Evolutionary conservation across 2,329 filamentous ascomycete species (phyloP).

Genomic region (Colletotrichum agaves): DNA sequence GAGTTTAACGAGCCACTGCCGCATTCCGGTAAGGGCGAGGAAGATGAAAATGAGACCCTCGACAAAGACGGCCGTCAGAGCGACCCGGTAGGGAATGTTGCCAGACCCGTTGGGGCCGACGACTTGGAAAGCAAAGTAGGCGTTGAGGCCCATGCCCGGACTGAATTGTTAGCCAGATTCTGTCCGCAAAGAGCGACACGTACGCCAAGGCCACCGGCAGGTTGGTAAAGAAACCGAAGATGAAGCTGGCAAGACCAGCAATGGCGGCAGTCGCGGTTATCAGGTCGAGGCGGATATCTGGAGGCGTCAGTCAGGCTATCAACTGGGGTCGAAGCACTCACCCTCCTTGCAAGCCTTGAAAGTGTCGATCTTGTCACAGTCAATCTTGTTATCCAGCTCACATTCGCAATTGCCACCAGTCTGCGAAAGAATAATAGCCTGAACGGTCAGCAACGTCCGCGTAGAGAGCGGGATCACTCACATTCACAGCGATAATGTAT

Average conservation of each 20-base stretch:
- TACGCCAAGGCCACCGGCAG: slow-evolving; percentile 80
- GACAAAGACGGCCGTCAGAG: slow-evolving; percentile 72
- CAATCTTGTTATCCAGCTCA: slow-evolving; percentile 52
- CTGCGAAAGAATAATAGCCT: slow-evolving; percentile 78
- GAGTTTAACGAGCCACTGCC: slow-evolving; percentile 76
- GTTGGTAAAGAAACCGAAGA: slow-evolving; percentile 85
- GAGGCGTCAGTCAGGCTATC: slow-evolving; percentile 7
- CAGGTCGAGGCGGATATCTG: slow-evolving; percentile 77
- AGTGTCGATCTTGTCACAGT: slow-evolving; percentile 60
- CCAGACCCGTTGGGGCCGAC: slow-evolving; percentile 70
- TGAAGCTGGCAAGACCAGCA: slow-evolving; percentile 77
- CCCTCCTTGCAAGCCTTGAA: slow-evolving; percentile 61
- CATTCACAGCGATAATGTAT: slow-evolving; percentile 83
- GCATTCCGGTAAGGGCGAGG: slow-evolving; percentile 73
- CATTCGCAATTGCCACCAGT: slow-evolving; percentile 83
- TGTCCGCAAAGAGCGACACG: slow-evolving; percentile 45
- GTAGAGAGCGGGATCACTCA: slow-evolving; percentile 44
- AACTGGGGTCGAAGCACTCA: slow-evolving; percentile 41
- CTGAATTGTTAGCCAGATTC: slow-evolving; percentile 49
- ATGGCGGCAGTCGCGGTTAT: slow-evolving; percentile 88
- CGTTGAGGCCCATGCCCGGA: slow-evolving; percentile 75
- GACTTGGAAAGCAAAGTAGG: slow-evolving; percentile 75
- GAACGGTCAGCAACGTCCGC: slow-evolving; percentile 35
- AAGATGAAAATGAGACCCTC: slow-evolving; percentile 74
- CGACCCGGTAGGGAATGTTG: slow-evolving; percentile 66